A percentile compares a stretch with the other conserved stretches of the same genome.
Evolutionary conservation across 2,329 filamentous ascomycete genomes (phyloP).

Genomic region (Pseudocercospora fijiensis): DNA sequence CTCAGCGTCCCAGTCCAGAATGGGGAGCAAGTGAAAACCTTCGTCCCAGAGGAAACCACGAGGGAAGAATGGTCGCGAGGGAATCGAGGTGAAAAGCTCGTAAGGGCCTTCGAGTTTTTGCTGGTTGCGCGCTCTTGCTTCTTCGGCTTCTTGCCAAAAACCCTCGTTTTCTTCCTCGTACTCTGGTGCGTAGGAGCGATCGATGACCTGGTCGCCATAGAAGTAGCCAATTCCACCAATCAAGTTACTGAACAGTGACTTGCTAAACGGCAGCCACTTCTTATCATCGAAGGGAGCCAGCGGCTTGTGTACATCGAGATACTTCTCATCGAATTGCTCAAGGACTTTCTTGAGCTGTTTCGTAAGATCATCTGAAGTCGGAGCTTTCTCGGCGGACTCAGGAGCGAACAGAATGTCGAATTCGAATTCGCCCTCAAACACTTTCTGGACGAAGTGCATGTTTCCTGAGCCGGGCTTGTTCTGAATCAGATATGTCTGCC

Average conservation of each 20-base stretch:
- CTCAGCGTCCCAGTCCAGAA: constrained; percentile 92
- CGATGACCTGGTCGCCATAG: constrained; percentile 81
- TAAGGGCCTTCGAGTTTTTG: constrained; percentile 76
- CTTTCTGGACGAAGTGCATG: constrained; percentile 83
- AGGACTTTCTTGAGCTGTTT: constrained; percentile 66
- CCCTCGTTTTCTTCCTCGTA: constrained; percentile 94
- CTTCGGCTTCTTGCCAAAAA: constrained; percentile 90
- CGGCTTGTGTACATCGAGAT: constrained; percentile 68
- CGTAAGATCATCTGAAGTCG: constrained; percentile 61
- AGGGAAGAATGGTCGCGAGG: constrained; percentile 93
- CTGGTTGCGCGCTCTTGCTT: constrained; percentile 67
- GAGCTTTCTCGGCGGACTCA: constrained; percentile 51
- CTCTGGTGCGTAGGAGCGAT: constrained; percentile 85
- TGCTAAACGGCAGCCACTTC: constrained; percentile 76
- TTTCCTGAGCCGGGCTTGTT: constrained; percentile 72
- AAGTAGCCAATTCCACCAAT: constrained; percentile 95
- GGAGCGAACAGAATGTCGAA: constrained; percentile 93
- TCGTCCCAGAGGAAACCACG: constrained; percentile 98
- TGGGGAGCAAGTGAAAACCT: constrained; percentile 88
- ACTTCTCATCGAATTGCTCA: constrained; percentile 70
- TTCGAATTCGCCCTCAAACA: constrained; percentile 84
- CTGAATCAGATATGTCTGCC: constrained; percentile 76
- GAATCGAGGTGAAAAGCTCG: constrained; percentile 87
- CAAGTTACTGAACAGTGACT: constrained; percentile 90
- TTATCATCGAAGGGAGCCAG: constrained; percentile 71